These are phyloP conservation scores for Chaetomiaceae sp. DNA, from an alignment of 2,329 filamentous ascomycete species.

Conservation along the genomic window DNA sequence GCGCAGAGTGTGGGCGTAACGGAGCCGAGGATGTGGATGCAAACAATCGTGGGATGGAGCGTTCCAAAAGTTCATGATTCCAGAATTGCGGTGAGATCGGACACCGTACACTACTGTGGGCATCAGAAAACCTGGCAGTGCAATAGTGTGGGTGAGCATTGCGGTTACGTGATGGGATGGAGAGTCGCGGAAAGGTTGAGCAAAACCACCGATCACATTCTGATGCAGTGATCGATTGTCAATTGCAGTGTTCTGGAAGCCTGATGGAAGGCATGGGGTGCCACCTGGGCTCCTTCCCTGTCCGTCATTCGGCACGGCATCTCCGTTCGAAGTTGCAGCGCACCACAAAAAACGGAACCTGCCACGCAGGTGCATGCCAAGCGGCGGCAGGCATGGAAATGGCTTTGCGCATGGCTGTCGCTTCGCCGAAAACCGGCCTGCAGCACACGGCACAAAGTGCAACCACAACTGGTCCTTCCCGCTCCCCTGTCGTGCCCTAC, in stretches of 20 bases:
- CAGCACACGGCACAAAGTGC: constrained; percentile 5
- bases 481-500: neutral
- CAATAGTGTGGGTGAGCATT: too few species aligned
- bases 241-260: neutral
- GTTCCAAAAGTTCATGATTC: too few species aligned
- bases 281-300: constrained; percentile 11
- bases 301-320: constrained; percentile 4
- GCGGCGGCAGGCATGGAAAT: too few species aligned
- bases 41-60: neutral
- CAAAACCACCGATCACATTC: neutral
- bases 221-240: neutral
- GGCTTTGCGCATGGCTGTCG: constrained; percentile 1
- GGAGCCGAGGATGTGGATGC: neutral
- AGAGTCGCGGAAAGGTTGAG: too few species aligned
- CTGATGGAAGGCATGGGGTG: constrained; percentile 1
- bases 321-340: constrained; percentile 5
- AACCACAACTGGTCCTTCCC: neutral
- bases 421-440: neutral
- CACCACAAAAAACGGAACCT: neutral
- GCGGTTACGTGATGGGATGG: too few species aligned
- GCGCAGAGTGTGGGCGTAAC: constrained; percentile 1
- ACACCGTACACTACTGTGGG: too few species aligned
- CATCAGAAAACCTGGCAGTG: neutral
- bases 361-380: neutral
- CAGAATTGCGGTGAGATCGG: too few species aligned